Evolutionary conservation across 176 grass and related monocot species (phyloP).

Genomic region (Melocanna baccifera): DNA sequence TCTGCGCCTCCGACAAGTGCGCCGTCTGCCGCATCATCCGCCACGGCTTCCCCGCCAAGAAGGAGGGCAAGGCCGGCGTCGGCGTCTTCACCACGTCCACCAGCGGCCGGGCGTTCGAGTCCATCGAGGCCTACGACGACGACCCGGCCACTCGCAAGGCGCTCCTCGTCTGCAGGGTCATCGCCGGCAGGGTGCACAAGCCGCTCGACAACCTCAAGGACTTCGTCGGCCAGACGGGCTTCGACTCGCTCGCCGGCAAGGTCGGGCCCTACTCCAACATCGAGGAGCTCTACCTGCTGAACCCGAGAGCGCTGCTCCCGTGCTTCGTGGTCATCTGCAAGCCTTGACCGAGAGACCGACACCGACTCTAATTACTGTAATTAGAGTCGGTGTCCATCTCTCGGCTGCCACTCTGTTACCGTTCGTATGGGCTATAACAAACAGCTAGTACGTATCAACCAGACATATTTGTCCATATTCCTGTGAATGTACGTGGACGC

Average conservation of each 20-base stretch:
- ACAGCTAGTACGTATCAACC: not conserved
- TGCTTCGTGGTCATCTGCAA: slow-evolving; percentile 94
- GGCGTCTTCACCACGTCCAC: slow-evolving; percentile 90
- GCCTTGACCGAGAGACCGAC: slow-evolving; percentile 25
- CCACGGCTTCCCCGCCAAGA: slow-evolving; percentile 59
- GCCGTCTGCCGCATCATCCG: slow-evolving; percentile 76
- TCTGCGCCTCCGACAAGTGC: slow-evolving; percentile 67
- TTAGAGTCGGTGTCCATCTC: not conserved
- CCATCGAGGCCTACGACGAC: slow-evolving; percentile 27
- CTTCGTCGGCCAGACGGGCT: slow-evolving; percentile 64
- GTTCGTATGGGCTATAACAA: slow-evolving; percentile 9
- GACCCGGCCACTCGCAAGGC: slow-evolving; percentile 38
- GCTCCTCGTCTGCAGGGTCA: slow-evolving; percentile 82
- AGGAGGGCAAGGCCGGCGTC: slow-evolving; percentile 38
- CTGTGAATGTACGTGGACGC: not conserved
- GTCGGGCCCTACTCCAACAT: slow-evolving; percentile 84
- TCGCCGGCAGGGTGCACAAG: slow-evolving; percentile 87
- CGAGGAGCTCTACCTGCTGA: slow-evolving; percentile 92
- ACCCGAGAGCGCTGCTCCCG: slow-evolving; percentile 78
- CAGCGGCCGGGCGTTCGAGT: slow-evolving; percentile 74
- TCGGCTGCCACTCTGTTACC: slow-evolving; percentile 17
- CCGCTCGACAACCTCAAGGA: slow-evolving; percentile 77
- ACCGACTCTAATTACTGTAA: not conserved
- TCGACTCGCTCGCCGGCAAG: slow-evolving; percentile 89
- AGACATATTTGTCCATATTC: slow-evolving; percentile 34